Base-by-base conservation (phyloP, 83 land plant genomes). In the Larix sibirica region DNA sequence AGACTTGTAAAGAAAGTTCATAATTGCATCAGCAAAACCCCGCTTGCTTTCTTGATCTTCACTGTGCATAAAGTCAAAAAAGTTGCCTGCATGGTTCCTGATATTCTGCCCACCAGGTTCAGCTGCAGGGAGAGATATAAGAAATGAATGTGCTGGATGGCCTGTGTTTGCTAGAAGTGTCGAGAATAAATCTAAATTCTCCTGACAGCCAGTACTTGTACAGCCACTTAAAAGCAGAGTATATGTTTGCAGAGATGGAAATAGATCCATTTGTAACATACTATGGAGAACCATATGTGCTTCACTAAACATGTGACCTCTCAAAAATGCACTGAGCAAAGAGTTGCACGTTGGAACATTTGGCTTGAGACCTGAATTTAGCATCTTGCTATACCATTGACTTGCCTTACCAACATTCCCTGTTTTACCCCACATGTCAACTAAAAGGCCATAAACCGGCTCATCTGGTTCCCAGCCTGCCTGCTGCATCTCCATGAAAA, bases 311-410 rank as follows among this genome's bases (percentile, higher is more conserved):
- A 87, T 83, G 42, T 94, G 88, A 13, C 81, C 87, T 78, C 96
- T 89, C 47, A 98, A 91, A 81, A 93, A 96, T 4, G 99, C 95
- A 85, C 97, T 92, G 17, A 98, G 90, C 42, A 98, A 79, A 28
- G 99, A 96, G 82, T 98, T 98, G 85, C 95, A 94, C 4, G 97
- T 92, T 28, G 99, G 99, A 1, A 92, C 96, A 80, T 95, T 98
- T 6, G 99, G 95, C 62, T 84, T 65, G 82, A 98, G 81, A 68
- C 97, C 99, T 21, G 95, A 95, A 81, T 92, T 87, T 24, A 98
- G 89, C 99, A 98, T 98, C 14, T 88, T 69, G 38, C 86, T 90
- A 76, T 94, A 98, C 99, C 99, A 98, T 20, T 66, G 84, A 81
- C 87, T 77, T 20, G 99, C 97, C 86, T 87, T 94, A 3, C 91